Base-by-base conservation (phyloP, 192 early-diverging fungal genomes). In the Gamsiella multidivaricata region DNA sequence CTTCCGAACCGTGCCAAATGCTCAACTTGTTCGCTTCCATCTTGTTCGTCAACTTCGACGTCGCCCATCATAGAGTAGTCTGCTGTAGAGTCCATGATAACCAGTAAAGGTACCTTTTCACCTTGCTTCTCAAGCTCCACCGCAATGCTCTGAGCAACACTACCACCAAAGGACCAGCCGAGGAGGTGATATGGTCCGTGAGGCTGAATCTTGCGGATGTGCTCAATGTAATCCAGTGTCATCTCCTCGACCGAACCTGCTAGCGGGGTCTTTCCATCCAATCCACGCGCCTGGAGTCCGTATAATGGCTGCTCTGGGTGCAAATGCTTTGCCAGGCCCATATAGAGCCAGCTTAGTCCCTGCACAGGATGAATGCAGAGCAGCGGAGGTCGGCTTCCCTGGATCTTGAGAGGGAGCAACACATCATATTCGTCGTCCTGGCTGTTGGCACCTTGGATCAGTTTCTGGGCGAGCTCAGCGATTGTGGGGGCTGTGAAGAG, bases 251-350 rank as follows among this genome's bases (percentile, higher is more conserved):
- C 5, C n/a, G 65, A 47, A 0, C 43, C 5, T 7, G 65, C 14
- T 34, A 10, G 28, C 17, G 15, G 28, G 17, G n/a, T 15, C 45
- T 9, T 56, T 6, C 31, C 65, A 66, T 28, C 32, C 5, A 71
- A 56, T 36, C 69, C 69, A 31, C 61, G 61, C 9, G 69, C 69
- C 23, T 71, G 69, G 11, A 65, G 14, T 22, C 75, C 68, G 54
- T 79, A 67, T 18, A 68, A 6, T 10, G 56, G 65, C 31, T 79
- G 66, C 1, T 79, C 67, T 2, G 52, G 54, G 39, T 49, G 46
- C 31, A 79, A 15, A 25, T 56, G 18, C 34, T 54, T 61, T 0
- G 60, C 14, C 3, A 71, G 45, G 29, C 61, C 31, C 9, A n/a
- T 33, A 39, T 62, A 71, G 43, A 52, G 17, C 51, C 58, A 71